These are phyloP conservation scores for Coleophoma crateriformis DNA, from an alignment of 2,329 filamentous ascomycete species.

Conservation along the genomic window DNA sequence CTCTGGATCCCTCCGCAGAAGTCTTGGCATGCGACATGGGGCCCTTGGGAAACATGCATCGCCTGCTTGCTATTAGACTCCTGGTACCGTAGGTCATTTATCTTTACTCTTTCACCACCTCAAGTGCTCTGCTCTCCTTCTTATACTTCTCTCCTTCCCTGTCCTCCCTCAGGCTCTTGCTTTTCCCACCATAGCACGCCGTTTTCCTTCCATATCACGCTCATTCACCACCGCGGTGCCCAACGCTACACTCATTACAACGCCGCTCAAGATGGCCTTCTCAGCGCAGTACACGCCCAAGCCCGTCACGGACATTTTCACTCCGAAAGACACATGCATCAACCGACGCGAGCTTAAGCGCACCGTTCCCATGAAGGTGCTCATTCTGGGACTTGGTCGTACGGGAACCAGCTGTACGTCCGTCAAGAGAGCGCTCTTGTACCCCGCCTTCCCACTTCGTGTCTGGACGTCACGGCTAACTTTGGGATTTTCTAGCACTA, in stretches of 20 bases:
- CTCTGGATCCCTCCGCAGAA: too few species aligned
- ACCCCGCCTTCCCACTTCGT: neutral
- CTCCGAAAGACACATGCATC: conserved; percentile 55
- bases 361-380: conserved; percentile 65
- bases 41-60: neutral
- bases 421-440: neutral
- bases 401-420: conserved; percentile 62
- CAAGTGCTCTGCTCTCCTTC: neutral
- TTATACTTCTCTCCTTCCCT: neutral
- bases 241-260: neutral
- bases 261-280: conserved; percentile 1
- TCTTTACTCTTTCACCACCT: neutral
- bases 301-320: conserved; percentile 54
- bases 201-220: neutral
- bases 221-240: neutral
- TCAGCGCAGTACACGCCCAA: conserved; percentile 22
- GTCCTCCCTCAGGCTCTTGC: neutral
- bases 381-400: conserved; percentile 62
- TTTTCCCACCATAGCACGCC: neutral
- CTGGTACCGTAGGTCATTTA: neutral
- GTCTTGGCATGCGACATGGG: neutral
- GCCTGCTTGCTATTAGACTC: neutral
- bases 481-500: conserved; percentile 39
- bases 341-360: conserved; percentile 59
- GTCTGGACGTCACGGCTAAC: neutral